Evolutionary conservation across 2,329 filamentous ascomycete species (phyloP).

Genomic region (Knoxdaviesia proteae): DNA sequence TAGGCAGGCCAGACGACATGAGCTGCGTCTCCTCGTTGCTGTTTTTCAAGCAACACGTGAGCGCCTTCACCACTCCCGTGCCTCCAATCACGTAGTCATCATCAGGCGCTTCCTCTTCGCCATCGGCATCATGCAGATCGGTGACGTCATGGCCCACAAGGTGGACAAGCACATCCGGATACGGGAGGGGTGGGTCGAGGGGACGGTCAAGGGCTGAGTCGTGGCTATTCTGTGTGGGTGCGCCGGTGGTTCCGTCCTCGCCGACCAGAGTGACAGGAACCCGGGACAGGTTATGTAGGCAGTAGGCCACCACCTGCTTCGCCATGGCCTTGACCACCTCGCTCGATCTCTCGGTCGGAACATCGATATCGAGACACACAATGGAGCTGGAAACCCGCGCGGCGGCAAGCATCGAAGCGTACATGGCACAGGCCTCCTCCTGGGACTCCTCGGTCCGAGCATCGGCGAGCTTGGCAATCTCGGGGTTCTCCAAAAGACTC

Average conservation of each 20-base stretch:
- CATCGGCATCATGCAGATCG: slow-evolving; percentile 38
- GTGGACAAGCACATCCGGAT: slow-evolving; percentile 65
- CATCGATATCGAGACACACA: slow-evolving; percentile 79
- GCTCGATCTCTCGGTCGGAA: slow-evolving; percentile 60
- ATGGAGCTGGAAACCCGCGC: slow-evolving; percentile 66
- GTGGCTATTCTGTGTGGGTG: slow-evolving; percentile 2
- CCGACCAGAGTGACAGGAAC: slow-evolving; percentile 45
- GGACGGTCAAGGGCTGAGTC: slow-evolving; percentile 8
- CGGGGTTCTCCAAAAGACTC: slow-evolving; percentile 64
- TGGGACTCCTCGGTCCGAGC: slow-evolving; percentile 61
- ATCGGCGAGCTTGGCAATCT: slow-evolving; percentile 47
- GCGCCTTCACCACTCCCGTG: slow-evolving; percentile 82
- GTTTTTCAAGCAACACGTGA: slow-evolving; percentile 78
- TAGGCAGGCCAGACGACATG: slow-evolving; percentile 16
- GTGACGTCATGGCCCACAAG: slow-evolving; percentile 52
- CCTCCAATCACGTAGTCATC: slow-evolving; percentile 93
- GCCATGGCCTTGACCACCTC: slow-evolving; percentile 83
- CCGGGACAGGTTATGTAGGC: slow-evolving; percentile 72
- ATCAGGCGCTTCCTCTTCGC: slow-evolving; percentile 56
- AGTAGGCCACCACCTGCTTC: slow-evolving; percentile 89
- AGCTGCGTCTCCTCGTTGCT: slow-evolving; percentile 33
- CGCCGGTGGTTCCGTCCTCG: slow-evolving; percentile 16
- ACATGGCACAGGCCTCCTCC: slow-evolving; percentile 85
- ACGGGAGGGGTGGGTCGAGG: slow-evolving; percentile 13
- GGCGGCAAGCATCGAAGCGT: slow-evolving; percentile 77